A percentile compares a stretch with the other conserved stretches of the same genome.
phyloP scores from a whole-genome alignment of 345 rosid species.

The Ceriops zippeliana region DNA sequence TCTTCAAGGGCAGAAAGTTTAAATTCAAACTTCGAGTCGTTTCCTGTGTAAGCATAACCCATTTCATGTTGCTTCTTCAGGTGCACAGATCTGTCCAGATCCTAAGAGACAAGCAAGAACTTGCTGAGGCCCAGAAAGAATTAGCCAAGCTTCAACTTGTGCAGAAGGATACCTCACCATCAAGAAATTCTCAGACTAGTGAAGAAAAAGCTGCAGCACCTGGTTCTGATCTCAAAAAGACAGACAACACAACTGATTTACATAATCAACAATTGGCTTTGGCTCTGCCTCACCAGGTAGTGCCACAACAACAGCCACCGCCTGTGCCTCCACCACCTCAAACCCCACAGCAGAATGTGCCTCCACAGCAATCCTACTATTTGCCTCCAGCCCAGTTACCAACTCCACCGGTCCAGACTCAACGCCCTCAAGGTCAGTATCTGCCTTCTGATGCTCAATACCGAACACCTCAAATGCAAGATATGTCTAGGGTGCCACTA shows the following conservation, averaged over 20 bases:
- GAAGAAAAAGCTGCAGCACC: constrained; percentile 68
- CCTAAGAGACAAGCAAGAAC: constrained; percentile 96
- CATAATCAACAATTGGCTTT: constrained; percentile 85
- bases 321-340: constrained; percentile 44
- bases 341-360: constrained; percentile 44
- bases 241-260: constrained; percentile 53
- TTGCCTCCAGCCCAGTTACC: constrained; percentile 55
- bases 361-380: constrained; percentile 72
- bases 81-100: constrained; percentile 98
- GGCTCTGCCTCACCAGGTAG: constrained; percentile 81
- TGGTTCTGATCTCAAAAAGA: constrained; percentile 55
- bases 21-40: background rate
- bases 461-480: constrained; percentile 59
- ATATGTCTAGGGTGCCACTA: constrained; percentile 55
- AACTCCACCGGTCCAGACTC: constrained; percentile 41
- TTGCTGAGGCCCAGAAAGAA: constrained; percentile 90
- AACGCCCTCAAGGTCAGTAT: constrained; percentile 53
- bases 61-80: constrained; percentile 37
- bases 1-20: background rate
- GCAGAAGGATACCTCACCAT: constrained; percentile 77
- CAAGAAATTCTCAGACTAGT: constrained; percentile 55
- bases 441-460: constrained; percentile 60
- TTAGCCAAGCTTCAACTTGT: constrained; percentile 85
- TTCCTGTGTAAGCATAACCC: constrained; percentile 8
- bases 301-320: constrained; percentile 57